Percentiles rank a stretch among this genome's conserved stretches.
These are phyloP conservation scores for Phytophthora sp. DNA, from an alignment of 352 stramenopile genomes.

Conservation along the genomic window DNA sequence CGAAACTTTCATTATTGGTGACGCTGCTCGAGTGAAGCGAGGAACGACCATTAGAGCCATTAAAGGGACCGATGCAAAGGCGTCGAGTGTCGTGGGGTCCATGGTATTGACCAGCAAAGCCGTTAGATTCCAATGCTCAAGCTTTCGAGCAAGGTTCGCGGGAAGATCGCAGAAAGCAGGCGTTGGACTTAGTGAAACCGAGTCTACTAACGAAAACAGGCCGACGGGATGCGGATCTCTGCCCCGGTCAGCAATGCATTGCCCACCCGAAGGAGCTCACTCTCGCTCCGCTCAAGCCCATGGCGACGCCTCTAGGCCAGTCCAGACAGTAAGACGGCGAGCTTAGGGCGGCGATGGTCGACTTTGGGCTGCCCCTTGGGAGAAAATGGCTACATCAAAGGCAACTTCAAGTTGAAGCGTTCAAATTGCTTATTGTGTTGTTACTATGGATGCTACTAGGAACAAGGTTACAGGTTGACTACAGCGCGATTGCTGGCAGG, in stretches of 20 bases:
- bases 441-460: neutral
- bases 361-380: neutral
- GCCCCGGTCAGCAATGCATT: neutral
- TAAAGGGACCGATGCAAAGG: constrained; percentile 5
- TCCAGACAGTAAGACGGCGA: neutral
- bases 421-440: too few species aligned
- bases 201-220: constrained; percentile 16
- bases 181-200: constrained; percentile 3
- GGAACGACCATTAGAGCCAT: neutral
- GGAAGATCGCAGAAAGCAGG: constrained; percentile 17
- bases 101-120: constrained; percentile 11
- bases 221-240: constrained; percentile 10
- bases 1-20: too few species aligned
- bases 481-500: constrained; percentile 6
- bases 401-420: constrained; percentile 38
- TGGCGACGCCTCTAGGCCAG: neutral
- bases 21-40: too few species aligned
- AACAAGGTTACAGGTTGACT: constrained; percentile 17
- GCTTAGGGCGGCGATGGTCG: too few species aligned
- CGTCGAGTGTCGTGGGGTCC: constrained; percentile 5
- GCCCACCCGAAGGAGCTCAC: neutral
- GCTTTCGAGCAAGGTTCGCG: constrained; percentile 15
- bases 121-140: neutral
- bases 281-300: neutral
- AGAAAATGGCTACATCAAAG: constrained; percentile 4